These are phyloP conservation scores for Schizochytrium sp. DNA, from an alignment of 108 stramenopile genomes.

Conservation along the genomic window DNA sequence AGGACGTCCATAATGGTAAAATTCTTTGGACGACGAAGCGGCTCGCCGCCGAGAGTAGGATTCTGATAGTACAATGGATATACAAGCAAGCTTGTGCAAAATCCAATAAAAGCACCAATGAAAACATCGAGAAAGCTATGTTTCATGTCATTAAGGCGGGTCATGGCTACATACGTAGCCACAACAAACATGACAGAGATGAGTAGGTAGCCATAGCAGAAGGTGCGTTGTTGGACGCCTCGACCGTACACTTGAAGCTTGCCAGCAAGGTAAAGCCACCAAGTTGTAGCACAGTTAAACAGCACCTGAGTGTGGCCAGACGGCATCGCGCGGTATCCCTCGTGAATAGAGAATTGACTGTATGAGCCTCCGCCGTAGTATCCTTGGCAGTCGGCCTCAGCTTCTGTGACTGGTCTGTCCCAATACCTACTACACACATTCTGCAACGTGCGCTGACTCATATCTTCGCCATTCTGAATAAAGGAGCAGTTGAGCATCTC, in stretches of 20 bases:
- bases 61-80: conserved; percentile 45
- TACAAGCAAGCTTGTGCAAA: background rate
- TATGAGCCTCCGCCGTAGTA: background rate
- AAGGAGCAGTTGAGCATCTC: conserved; percentile 24
- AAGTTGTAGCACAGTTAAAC: conserved; percentile 6
- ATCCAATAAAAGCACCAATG: conserved; percentile 15
- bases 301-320: conserved; percentile 31
- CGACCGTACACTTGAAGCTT: conserved; percentile 24
- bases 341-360: conserved; percentile 24
- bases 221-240: conserved; percentile 25
- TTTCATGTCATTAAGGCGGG: conserved; percentile 24
- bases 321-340: background rate
- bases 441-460: background rate
- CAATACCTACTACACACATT: background rate
- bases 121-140: background rate
- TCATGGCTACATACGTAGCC: background rate
- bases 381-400: background rate
- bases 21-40: conserved; percentile 1
- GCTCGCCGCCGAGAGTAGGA: conserved; percentile 24
- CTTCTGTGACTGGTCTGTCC: background rate
- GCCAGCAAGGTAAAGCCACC: conserved; percentile 43
- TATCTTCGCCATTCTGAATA: background rate
- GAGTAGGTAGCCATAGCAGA: background rate
- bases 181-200: conserved; percentile 27
- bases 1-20: conserved; percentile 14